Evolutionary conservation across 2,329 filamentous ascomycete species (phyloP).

Genomic region (Paecilomyces sp.): DNA sequence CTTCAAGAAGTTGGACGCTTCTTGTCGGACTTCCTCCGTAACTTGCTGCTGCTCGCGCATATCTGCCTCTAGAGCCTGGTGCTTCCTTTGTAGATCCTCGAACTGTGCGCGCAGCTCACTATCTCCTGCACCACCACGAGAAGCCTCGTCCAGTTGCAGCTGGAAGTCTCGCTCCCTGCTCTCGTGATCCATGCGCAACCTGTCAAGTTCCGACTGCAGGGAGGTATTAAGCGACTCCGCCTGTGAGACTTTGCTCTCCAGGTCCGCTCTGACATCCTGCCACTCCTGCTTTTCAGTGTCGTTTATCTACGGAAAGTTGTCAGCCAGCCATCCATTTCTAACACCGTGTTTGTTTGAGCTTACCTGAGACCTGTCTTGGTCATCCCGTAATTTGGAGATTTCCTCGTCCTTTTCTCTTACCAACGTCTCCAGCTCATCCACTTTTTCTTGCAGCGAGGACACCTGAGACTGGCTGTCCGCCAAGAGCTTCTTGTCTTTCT

Average conservation of each 20-base stretch:
- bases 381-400: slow-evolving; percentile 53
- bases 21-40: slow-evolving; percentile 77
- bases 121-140: slow-evolving; percentile 28
- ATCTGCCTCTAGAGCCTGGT: slow-evolving; percentile 59
- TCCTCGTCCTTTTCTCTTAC: slow-evolving; percentile 67
- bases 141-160: slow-evolving; percentile 49
- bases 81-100: slow-evolving; percentile 49
- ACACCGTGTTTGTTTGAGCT: slow-evolving; percentile 8
- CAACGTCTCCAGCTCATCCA: slow-evolving; percentile 63
- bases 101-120: slow-evolving; percentile 56
- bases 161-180: slow-evolving; percentile 56
- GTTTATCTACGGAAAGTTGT: slow-evolving; percentile 29
- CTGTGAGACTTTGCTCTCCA: slow-evolving; percentile 68
- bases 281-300: slow-evolving; percentile 64
- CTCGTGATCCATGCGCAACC: slow-evolving; percentile 61
- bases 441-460: slow-evolving; percentile 63
- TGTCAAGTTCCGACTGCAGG: slow-evolving; percentile 71
- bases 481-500: slow-evolving; percentile 63
- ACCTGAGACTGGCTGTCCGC: slow-evolving; percentile 77
- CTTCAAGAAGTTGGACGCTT: slow-evolving; percentile 73
- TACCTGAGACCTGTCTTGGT: slow-evolving; percentile 45
- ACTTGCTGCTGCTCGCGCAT: slow-evolving; percentile 69
- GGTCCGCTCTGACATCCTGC: slow-evolving; percentile 54
- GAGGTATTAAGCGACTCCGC: slow-evolving; percentile 72
- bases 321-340: background rate